Percentiles rank a stretch among this genome's conserved stretches.
Evolutionary conservation across 73 alveolate species (phyloP).

Genomic region (Paramecium caudatum): DNA sequence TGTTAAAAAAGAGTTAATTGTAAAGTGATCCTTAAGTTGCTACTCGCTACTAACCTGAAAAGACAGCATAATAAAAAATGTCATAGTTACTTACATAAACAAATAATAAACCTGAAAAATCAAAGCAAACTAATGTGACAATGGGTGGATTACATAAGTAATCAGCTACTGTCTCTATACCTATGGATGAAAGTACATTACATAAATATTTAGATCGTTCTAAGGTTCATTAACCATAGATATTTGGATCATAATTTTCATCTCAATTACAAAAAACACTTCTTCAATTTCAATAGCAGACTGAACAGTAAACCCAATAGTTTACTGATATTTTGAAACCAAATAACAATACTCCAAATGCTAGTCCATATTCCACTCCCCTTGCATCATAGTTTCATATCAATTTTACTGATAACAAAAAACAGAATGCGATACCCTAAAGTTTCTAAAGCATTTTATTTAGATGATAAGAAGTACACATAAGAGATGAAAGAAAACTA

Average conservation of each 20-base stretch:
- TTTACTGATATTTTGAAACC: constrained; percentile 14
- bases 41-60: not conserved
- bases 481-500: constrained; percentile 35
- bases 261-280: constrained; percentile 20
- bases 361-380: constrained; percentile 66
- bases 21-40: constrained; percentile 26
- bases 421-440: not conserved
- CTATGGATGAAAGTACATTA: not conserved
- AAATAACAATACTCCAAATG: constrained; percentile 66
- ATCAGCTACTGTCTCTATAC: not conserved
- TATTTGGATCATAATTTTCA: constrained; percentile 1
- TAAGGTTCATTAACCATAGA: not conserved
- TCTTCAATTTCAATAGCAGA: not conserved
- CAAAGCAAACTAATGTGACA: not conserved
- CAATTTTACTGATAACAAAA: constrained; percentile 36
- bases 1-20: constrained; percentile 6
- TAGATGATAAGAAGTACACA: constrained; percentile 31
- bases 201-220: constrained; percentile 9
- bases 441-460: not conserved
- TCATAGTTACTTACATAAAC: constrained; percentile 15
- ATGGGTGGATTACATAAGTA: not conserved
- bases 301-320: not conserved
- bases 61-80: constrained; percentile 32
- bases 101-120: not conserved
- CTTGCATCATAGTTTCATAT: constrained; percentile 6